Percentiles rank a stretch among this genome's conserved stretches.
These are phyloP conservation scores for Pseudomonodictys pantanalensis DNA, from an alignment of 495 filamentous ascomycete genomes.

Conservation along the genomic window DNA sequence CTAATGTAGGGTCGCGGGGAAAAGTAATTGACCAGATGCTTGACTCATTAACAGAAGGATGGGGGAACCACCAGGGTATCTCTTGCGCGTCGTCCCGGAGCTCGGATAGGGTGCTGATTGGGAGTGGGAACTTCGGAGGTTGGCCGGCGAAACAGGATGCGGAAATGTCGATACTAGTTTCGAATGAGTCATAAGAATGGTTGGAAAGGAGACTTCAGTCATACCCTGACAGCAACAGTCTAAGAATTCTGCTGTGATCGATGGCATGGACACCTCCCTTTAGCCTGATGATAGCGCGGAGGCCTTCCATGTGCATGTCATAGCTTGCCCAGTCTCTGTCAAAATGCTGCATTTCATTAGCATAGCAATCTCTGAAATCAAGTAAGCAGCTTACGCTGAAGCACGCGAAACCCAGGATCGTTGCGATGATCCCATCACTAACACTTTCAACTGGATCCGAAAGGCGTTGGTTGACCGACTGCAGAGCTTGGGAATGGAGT, in stretches of 20 bases:
- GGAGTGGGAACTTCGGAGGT: constrained; percentile 5
- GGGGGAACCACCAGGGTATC: constrained; percentile 12
- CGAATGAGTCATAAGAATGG: constrained; percentile 14
- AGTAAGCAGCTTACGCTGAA: constrained; percentile 12
- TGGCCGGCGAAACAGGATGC: constrained; percentile 11
- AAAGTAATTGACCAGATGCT: constrained; percentile 9
- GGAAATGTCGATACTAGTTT: constrained; percentile 16
- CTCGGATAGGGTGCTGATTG: not conserved
- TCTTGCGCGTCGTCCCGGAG: constrained; percentile 2
- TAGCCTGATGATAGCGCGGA: constrained; percentile 12
- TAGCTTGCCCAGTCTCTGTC: constrained; percentile 17
- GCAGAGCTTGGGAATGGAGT: constrained; percentile 11
- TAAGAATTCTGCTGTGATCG: constrained; percentile 8
- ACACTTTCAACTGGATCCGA: constrained; percentile 6
- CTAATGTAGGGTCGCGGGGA: constrained; percentile 4
- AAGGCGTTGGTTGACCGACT: constrained; percentile 3
- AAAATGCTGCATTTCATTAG: constrained; percentile 1
- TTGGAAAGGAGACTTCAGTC: constrained; percentile 7
- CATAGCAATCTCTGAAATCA: constrained; percentile 1
- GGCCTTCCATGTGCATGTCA: constrained; percentile 11
- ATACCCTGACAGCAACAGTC: constrained; percentile 12
- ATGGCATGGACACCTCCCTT: constrained; percentile 10
- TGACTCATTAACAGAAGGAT: not conserved
- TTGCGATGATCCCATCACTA: constrained; percentile 14
- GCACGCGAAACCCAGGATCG: constrained; percentile 11